A percentile compares a stretch with the other conserved stretches of the same genome.
These are phyloP conservation scores for Neopestalotiopsis sp. DNA, from an alignment of 2,329 filamentous ascomycete species.

Conservation along the genomic window DNA sequence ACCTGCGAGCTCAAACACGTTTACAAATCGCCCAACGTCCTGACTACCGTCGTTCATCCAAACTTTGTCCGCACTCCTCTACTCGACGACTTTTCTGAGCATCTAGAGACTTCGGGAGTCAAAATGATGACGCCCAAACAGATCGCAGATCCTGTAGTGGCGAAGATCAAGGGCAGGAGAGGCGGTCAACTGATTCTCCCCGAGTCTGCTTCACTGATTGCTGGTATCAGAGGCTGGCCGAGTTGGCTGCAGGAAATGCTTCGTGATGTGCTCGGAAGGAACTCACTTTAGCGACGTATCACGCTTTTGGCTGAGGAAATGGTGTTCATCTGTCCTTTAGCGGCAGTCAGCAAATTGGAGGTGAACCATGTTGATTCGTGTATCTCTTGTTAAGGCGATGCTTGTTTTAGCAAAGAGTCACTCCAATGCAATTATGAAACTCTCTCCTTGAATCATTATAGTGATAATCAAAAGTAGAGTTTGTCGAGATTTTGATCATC, in stretches of 20 bases:
- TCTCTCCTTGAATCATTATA: neutral
- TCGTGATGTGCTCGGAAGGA: conserved; percentile 32
- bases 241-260: conserved; percentile 41
- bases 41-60: conserved; percentile 40
- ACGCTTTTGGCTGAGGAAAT: neutral
- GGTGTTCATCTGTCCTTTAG: neutral
- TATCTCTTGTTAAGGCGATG: neutral
- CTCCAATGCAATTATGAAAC: neutral
- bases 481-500: neutral
- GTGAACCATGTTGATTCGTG: neutral
- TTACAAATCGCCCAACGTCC: conserved; percentile 43
- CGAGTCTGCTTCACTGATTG: conserved; percentile 26
- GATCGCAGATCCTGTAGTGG: conserved; percentile 53
- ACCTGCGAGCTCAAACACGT: conserved; percentile 41
- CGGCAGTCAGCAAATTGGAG: neutral
- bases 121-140: conserved; percentile 42
- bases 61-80: conserved; percentile 57
- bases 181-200: conserved; percentile 56
- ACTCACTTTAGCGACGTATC: neutral
- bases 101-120: conserved; percentile 34
- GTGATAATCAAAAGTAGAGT: neutral
- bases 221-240: conserved; percentile 47
- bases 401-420: neutral
- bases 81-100: conserved; percentile 37
- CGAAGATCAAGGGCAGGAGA: conserved; percentile 53